Conservation (phyloP, 2,329 filamentous ascomycete species). For the Verruconis gallopava region DNA sequence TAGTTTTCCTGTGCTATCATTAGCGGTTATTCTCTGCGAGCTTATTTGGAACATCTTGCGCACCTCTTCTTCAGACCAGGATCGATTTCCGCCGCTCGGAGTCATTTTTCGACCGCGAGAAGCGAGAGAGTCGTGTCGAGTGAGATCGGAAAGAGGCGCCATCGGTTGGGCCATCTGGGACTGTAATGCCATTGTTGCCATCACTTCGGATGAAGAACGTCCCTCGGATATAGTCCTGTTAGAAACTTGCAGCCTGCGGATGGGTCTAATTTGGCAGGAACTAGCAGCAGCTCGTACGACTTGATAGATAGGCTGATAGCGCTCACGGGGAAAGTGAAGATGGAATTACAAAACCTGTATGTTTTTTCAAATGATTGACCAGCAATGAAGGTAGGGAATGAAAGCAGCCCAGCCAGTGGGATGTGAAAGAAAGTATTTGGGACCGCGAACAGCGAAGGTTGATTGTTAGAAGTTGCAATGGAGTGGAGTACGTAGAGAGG, state of each 20-base stretch:
- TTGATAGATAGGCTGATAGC: too few species aligned
- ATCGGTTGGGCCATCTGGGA: constrained; percentile 7
- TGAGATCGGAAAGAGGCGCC: constrained; percentile 26
- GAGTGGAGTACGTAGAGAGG: background rate
- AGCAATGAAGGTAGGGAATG: constrained; percentile 37
- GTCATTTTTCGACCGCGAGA: constrained; percentile 54
- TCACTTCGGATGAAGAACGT: too few species aligned
- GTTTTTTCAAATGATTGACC: constrained; percentile 20
- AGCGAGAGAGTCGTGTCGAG: constrained; percentile 47
- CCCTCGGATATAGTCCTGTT: too few species aligned
- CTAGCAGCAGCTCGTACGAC: too few species aligned
- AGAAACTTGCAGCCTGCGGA: too few species aligned
- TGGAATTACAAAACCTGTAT: constrained; percentile 6
- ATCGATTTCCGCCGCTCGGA: constrained; percentile 61
- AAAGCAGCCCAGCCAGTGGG: constrained; percentile 43
- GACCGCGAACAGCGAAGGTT: constrained; percentile 15
- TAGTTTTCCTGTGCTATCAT: constrained; percentile 55
- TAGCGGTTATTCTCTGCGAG: constrained; percentile 6
- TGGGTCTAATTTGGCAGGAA: too few species aligned
- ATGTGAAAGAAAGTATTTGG: constrained; percentile 34
- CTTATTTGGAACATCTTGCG: constrained; percentile 18
- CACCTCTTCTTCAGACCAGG: constrained; percentile 81
- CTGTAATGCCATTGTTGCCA: constrained; percentile 1
- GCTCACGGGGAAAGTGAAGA: too few species aligned
- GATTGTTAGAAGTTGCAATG: constrained; percentile 21